Evolutionary conservation across 2,329 filamentous ascomycete genomes (phyloP).

Genomic region (Phaeosphaeria sp.): DNA sequence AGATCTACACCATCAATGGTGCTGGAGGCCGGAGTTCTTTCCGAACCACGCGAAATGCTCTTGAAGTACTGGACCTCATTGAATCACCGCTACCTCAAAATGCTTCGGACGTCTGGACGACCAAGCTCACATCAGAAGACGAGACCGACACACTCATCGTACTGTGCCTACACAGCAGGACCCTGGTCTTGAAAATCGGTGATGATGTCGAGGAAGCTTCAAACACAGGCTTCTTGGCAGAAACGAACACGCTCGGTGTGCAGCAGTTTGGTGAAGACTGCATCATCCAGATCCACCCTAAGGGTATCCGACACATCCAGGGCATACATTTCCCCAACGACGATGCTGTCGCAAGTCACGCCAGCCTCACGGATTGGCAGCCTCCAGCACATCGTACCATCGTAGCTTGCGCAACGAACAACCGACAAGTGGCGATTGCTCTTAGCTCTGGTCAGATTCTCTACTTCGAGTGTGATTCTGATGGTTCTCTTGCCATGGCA

Average conservation of each 20-base stretch:
- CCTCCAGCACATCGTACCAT: constrained; percentile 94
- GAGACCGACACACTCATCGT: constrained; percentile 94
- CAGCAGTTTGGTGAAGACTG: constrained; percentile 94
- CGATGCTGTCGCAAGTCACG: constrained; percentile 39
- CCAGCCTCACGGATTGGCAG: constrained; percentile 89
- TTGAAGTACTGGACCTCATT: constrained; percentile 95
- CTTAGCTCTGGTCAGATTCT: constrained; percentile 96
- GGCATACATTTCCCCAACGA: constrained; percentile 56
- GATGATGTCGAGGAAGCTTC: constrained; percentile 96
- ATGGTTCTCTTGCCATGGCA: constrained; percentile 90
- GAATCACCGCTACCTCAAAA: constrained; percentile 87
- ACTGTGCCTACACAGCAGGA: constrained; percentile 89
- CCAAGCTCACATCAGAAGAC: constrained; percentile 81
- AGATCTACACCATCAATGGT: constrained; percentile 93
- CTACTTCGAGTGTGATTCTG: constrained; percentile 96
- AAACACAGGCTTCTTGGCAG: constrained; percentile 89
- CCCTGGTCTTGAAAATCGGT: constrained; percentile 90
- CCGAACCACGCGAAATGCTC: constrained; percentile 87
- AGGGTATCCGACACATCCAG: constrained; percentile 89
- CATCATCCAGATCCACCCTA: constrained; percentile 93
- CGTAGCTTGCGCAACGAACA: constrained; percentile 91
- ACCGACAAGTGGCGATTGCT: constrained; percentile 89
- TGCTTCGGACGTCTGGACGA: constrained; percentile 94
- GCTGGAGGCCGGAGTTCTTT: constrained; percentile 89
- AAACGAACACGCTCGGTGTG: constrained; percentile 87